A percentile compares a stretch with the other conserved stretches of the same genome.
Evolutionary conservation across 192 early-diverging fungal species (phyloP).

Genomic region (Umbelopsis vinacea): DNA sequence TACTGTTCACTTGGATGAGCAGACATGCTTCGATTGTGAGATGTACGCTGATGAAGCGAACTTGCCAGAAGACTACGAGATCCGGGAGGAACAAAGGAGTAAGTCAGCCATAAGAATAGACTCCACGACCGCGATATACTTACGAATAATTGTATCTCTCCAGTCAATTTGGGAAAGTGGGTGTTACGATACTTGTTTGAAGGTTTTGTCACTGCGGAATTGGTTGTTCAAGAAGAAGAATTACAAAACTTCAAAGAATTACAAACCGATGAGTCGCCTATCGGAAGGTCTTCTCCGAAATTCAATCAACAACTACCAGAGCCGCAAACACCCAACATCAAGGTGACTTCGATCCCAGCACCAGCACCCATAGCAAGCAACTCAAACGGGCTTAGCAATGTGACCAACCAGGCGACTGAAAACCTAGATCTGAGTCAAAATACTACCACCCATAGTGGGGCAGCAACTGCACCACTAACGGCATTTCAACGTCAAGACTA

Average conservation of each 20-base stretch:
- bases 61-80: conserved; percentile 45
- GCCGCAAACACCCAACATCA: conserved; percentile 19
- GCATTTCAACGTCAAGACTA: conserved; percentile 30
- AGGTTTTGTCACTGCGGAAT: conserved; percentile 51
- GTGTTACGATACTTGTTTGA: conserved; percentile 78
- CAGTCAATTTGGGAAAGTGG: conserved; percentile 87
- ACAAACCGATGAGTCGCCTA: not conserved
- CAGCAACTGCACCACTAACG: conserved; percentile 19
- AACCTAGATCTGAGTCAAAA: not conserved
- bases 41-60: conserved; percentile 86
- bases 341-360: not conserved
- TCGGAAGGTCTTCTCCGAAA: not conserved
- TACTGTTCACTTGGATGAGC: conserved; percentile 87
- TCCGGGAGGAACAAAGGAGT: conserved; percentile 78
- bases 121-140: not conserved
- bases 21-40: conserved; percentile 83
- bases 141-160: not conserved
- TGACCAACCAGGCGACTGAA: not conserved
- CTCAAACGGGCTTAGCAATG: not conserved
- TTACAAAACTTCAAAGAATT: not conserved
- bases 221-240: conserved; percentile 12
- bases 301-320: not conserved
- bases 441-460: not conserved
- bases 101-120: not conserved
- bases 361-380: conserved; percentile 13